Percentiles rank a stretch among this genome's conserved stretches.
These are phyloP conservation scores for Elsinoe ampelina DNA, from an alignment of 2,329 filamentous ascomycete genomes.

Conservation along the genomic window DNA sequence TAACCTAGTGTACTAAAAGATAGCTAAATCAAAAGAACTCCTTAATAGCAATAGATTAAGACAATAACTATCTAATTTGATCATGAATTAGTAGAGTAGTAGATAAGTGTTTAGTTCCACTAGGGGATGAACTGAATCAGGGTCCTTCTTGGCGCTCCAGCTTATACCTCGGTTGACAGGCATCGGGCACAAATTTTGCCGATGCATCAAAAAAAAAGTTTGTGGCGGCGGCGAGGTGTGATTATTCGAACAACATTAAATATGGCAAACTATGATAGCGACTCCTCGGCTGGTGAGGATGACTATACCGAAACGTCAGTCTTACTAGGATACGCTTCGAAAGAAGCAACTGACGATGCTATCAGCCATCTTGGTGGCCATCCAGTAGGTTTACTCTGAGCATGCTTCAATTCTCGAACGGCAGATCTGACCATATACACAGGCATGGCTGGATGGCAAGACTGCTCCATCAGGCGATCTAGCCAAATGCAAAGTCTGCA, in stretches of 20 bases:
- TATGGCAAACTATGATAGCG: constrained; percentile 78
- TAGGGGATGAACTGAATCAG: too few relatives aligned
- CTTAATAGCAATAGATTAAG: too few relatives aligned
- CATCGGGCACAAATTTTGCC: neutral
- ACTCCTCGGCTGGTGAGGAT: constrained; percentile 62
- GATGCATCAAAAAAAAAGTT: constrained; percentile 10
- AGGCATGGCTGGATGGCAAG: constrained; percentile 77
- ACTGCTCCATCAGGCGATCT: constrained; percentile 64
- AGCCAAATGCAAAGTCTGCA: constrained; percentile 81
- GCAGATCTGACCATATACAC: constrained; percentile 2
- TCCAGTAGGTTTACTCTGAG: constrained; percentile 54
- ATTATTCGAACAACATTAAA: neutral
- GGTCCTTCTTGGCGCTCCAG: too few relatives aligned
- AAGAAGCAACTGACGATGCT: constrained; percentile 67
- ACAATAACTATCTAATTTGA: too few relatives aligned
- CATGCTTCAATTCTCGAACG: too few relatives aligned
- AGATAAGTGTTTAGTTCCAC: too few relatives aligned
- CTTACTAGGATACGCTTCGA: constrained; percentile 78
- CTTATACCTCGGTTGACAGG: too few relatives aligned
- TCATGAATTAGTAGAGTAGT: too few relatives aligned
- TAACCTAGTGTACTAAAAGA: too few relatives aligned
- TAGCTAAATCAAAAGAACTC: too few relatives aligned
- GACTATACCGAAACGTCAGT: constrained; percentile 75
- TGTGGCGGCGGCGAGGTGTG: neutral
- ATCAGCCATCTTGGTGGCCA: constrained; percentile 81